These are phyloP conservation scores for Trifolium dubium DNA, from an alignment of 306 rosid genomes.

Conservation along the genomic window DNA sequence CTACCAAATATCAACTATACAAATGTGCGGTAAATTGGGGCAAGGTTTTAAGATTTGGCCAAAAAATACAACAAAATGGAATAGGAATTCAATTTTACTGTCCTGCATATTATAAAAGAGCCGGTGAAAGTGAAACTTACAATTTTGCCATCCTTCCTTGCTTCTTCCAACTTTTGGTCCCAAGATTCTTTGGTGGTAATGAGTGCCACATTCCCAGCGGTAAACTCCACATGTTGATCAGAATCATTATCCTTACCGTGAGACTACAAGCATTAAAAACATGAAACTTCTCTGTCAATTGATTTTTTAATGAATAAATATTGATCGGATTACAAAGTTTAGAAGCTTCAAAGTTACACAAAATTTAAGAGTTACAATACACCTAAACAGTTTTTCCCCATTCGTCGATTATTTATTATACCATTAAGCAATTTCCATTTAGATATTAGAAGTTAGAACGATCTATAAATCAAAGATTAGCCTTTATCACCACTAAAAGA, in stretches of 20 bases:
- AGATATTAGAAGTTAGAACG: not conserved
- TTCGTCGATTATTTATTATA: no score
- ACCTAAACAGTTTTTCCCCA: not conserved
- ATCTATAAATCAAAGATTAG: not conserved
- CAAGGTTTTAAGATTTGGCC: slow-evolving; percentile 25
- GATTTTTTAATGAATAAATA: slow-evolving; percentile 26
- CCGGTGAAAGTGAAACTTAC: slow-evolving; percentile 57
- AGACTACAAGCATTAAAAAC: slow-evolving; percentile 52
- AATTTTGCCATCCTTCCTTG: slow-evolving; percentile 72
- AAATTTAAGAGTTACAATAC: slow-evolving; percentile 27
- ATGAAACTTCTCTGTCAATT: slow-evolving; percentile 41
- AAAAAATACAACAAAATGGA: slow-evolving; percentile 28
- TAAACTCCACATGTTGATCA: slow-evolving; percentile 67
- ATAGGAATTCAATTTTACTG: slow-evolving; percentile 19
- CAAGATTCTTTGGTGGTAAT: slow-evolving; percentile 78
- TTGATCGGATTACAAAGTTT: not conserved
- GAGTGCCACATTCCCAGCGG: slow-evolving; percentile 73
- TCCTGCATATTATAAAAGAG: slow-evolving; percentile 4
- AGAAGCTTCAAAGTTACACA: not conserved
- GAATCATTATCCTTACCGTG: slow-evolving; percentile 52
- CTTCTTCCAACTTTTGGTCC: slow-evolving; percentile 91
- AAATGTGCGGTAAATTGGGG: slow-evolving; percentile 5
- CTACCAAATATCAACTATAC: slow-evolving; percentile 21
- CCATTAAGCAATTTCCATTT: no score
- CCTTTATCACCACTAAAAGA: slow-evolving; percentile 21